phyloP scores from a whole-genome alignment of 108 stramenopile species.

The Cyclotella distinguenda region DNA sequence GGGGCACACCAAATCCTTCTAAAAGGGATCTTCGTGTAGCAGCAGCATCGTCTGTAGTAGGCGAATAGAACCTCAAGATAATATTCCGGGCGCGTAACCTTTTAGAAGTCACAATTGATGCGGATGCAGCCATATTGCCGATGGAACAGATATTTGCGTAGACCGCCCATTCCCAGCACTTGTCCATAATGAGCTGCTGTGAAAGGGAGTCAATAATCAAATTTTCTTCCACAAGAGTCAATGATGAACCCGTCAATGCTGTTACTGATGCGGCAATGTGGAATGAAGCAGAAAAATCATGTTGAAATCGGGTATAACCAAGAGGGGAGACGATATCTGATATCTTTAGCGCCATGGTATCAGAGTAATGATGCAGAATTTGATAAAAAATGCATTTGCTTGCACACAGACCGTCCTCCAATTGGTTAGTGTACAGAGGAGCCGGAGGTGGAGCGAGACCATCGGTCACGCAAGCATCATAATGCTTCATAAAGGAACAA shows the following conservation, averaged over 20 bases:
- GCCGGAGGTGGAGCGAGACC: conserved; percentile 60
- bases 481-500: conserved; percentile 45
- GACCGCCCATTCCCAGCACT: conserved; percentile 83
- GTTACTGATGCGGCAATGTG: conserved; percentile 58
- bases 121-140: conserved; percentile 3
- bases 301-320: conserved; percentile 34
- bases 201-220: conserved; percentile 57
- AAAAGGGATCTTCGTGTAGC: conserved; percentile 47
- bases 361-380: conserved; percentile 44
- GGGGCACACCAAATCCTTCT: conserved; percentile 56
- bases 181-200: conserved; percentile 58
- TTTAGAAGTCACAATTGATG: conserved; percentile 20
- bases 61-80: conserved; percentile 48
- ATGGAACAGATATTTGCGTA: conserved; percentile 61
- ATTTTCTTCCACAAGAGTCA: conserved; percentile 48
- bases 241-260: conserved; percentile 39
- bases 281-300: conserved; percentile 53
- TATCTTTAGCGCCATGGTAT: conserved; percentile 12
- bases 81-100: conserved; percentile 53
- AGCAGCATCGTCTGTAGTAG: conserved; percentile 22
- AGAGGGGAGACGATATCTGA: conserved; percentile 31
- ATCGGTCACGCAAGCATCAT: conserved; percentile 47
- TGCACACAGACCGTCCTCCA: background rate
- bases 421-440: conserved; percentile 31
- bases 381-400: conserved; percentile 55